phyloP scores from a whole-genome alignment of 2,329 filamentous ascomycete species.

The Nemania serpens region DNA sequence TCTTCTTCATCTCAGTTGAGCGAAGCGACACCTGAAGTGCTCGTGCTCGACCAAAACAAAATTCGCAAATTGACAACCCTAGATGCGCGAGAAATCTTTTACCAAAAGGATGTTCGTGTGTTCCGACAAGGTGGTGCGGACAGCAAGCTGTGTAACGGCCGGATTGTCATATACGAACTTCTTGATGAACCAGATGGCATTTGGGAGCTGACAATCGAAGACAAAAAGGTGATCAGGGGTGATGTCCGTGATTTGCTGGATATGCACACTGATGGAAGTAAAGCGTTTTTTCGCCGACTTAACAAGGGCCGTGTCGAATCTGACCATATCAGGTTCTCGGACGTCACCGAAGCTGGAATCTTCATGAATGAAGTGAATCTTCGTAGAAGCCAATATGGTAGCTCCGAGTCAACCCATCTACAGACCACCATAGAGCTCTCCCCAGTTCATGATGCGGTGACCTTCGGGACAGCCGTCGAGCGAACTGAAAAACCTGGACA shows the following conservation, averaged over 20 bases:
- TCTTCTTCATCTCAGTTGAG: background rate
- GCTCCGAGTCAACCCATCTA: background rate
- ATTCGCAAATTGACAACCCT: background rate
- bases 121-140: background rate
- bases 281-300: slow-evolving; percentile 19
- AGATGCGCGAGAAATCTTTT: slow-evolving; percentile 8
- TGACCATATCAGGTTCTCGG: slow-evolving; percentile 18
- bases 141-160: slow-evolving; percentile 1
- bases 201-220: slow-evolving; percentile 25
- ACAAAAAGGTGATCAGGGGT: slow-evolving; percentile 18
- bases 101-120: slow-evolving; percentile 1
- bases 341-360: slow-evolving; percentile 5
- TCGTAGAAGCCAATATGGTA: background rate
- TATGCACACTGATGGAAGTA: slow-evolving; percentile 15
- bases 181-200: slow-evolving; percentile 12
- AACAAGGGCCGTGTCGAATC: slow-evolving; percentile 1
- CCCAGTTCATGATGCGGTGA: background rate
- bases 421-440: background rate
- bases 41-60: background rate
- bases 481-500: too few species aligned
- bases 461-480: too few species aligned
- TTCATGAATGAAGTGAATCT: slow-evolving; percentile 14
- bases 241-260: slow-evolving; percentile 29
- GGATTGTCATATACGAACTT: slow-evolving; percentile 24
- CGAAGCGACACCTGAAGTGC: background rate